Percentiles rank a stretch among this genome's conserved stretches.
These are phyloP conservation scores for Terfezia claveryi DNA, from an alignment of 495 filamentous ascomycete genomes.

Conservation along the genomic window DNA sequence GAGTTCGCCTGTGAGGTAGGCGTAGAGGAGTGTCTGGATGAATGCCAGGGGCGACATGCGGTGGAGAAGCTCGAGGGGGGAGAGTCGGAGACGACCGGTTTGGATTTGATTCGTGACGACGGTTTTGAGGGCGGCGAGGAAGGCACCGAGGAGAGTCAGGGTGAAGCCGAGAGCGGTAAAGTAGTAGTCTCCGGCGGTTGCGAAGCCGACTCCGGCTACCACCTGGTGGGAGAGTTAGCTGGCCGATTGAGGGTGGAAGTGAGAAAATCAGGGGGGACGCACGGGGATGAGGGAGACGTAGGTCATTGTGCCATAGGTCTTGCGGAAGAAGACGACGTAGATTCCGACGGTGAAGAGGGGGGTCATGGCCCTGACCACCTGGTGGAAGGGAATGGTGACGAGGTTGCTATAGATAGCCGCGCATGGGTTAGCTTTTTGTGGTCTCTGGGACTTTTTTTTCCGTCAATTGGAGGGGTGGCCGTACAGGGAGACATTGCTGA, in stretches of 20 bases:
- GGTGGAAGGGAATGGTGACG: constrained; percentile 37
- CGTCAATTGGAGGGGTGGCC: not conserved
- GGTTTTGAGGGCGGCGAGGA: constrained; percentile 34
- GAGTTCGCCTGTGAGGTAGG: constrained; percentile 28
- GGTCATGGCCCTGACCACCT: constrained; percentile 34
- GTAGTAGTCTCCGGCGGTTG: constrained; percentile 36
- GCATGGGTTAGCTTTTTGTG: not conserved
- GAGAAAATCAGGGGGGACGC: not conserved
- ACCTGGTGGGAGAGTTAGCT: constrained; percentile 5
- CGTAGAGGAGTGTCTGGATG: constrained; percentile 28
- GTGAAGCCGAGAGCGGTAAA: constrained; percentile 31
- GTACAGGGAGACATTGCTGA: constrained; percentile 32
- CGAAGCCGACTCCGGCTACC: constrained; percentile 32
- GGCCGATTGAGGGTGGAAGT: not conserved
- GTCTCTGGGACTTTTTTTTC: not conserved
- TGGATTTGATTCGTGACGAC: constrained; percentile 35
- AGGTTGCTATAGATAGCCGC: constrained; percentile 20
- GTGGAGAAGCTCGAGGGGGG: constrained; percentile 30
- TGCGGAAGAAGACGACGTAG: constrained; percentile 28
- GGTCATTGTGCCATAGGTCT: constrained; percentile 27
- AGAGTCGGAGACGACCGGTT: constrained; percentile 29
- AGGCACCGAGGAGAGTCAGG: constrained; percentile 31
- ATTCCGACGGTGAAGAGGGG: constrained; percentile 34
- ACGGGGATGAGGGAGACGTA: constrained; percentile 33
- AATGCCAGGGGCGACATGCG: constrained; percentile 35